Evolutionary conservation across 192 early-diverging fungal species (phyloP), one percentile per base, ranked within the genome.

Genomic region (Diversispora eburnea): DNA sequence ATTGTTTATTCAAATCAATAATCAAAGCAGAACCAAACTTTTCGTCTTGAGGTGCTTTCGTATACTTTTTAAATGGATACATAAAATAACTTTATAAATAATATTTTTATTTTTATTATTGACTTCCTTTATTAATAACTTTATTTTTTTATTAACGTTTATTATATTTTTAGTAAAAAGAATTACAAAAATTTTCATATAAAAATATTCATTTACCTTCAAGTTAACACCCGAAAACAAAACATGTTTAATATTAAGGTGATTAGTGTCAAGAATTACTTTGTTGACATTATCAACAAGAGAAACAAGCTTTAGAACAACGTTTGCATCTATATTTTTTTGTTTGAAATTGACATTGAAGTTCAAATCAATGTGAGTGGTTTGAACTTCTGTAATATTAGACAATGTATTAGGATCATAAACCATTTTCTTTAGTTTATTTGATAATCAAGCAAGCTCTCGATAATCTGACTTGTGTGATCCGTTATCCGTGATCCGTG

Each of bases 371-470:
- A 92, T 77, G 77, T 95, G 92, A 61, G 68, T 84, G n/a, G 91
- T 90, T 61, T 83, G 79, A 46, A 94, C 81, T 66, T 92, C 84
- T 77, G 85, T 78, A 33, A 91, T 85, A 83, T 96, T 96, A 10
- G 94, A 89, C 54, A 88, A 90, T 58, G 91, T 92, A 79, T 88
- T 95, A 47, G 92, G 94, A 79, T 98, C 96, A 75, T 83, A 82
- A 43, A 75, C 59, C 78, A 79, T 82, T 83, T 83, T 58, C 25
- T 33, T 33, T 33, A 33, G 25, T 33, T 33, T 33, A 33, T 33
- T 33, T 33, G 25, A 33, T 33, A 33, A 33, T 33, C n/a, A n/a
- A n/a, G n/a, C n/a, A n/a, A n/a, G n/a, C n/a, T n/a, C n/a, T n/a
- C 25, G 25, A 33, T 33, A 33, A 2, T 33, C 2, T 33, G 2